Percentiles rank a stretch among this genome's conserved stretches.
These are phyloP conservation scores for Suhomyces kunorum DNA, from an alignment of 1,139 yeast genomes.

Conservation along the genomic window DNA sequence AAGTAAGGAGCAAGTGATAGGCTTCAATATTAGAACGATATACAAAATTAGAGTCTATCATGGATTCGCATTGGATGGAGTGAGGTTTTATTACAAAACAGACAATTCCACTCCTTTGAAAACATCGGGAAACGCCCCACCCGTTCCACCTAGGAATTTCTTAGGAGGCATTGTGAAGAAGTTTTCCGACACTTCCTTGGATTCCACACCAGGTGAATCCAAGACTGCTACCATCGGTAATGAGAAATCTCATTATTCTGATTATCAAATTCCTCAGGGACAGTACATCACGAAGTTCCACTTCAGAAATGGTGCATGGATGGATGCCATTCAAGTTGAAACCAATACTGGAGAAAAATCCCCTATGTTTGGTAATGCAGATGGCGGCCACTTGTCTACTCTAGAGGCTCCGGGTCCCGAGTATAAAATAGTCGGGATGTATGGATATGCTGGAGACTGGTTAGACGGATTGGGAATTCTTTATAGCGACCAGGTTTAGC, in stretches of 20 bases:
- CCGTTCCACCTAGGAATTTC: slow-evolving; percentile 51
- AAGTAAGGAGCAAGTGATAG: slow-evolving; percentile 23
- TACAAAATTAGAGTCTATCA: slow-evolving; percentile 59
- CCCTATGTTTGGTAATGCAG: slow-evolving; percentile 57
- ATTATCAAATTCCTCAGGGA: slow-evolving; percentile 53
- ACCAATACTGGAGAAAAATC: slow-evolving; percentile 53
- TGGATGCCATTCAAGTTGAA: slow-evolving; percentile 79
- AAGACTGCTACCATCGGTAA: slow-evolving; percentile 57
- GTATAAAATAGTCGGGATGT: slow-evolving; percentile 60
- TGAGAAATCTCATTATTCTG: slow-evolving; percentile 56
- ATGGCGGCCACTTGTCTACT: slow-evolving; percentile 68
- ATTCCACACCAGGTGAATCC: slow-evolving; percentile 8
- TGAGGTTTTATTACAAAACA: slow-evolving; percentile 32
- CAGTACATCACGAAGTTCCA: slow-evolving; percentile 63
- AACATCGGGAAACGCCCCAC: slow-evolving; percentile 29
- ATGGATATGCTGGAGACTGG: slow-evolving; percentile 70
- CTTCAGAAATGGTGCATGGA: slow-evolving; percentile 81
- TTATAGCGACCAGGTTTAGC: slow-evolving; percentile 30
- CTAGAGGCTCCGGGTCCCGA: slow-evolving; percentile 60
- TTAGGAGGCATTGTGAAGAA: slow-evolving; percentile 32
- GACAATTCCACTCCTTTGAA: slow-evolving; percentile 1
- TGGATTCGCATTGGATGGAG: slow-evolving; percentile 81
- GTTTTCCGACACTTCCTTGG: slow-evolving; percentile 11
- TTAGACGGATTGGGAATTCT: slow-evolving; percentile 70
- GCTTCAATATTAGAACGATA: slow-evolving; percentile 35